A percentile compares a stretch with the other conserved stretches of the same genome.
These are phyloP conservation scores for Kluyveromyces dobzhanskii DNA, from an alignment of 805 yeast genomes.

Conservation along the genomic window DNA sequence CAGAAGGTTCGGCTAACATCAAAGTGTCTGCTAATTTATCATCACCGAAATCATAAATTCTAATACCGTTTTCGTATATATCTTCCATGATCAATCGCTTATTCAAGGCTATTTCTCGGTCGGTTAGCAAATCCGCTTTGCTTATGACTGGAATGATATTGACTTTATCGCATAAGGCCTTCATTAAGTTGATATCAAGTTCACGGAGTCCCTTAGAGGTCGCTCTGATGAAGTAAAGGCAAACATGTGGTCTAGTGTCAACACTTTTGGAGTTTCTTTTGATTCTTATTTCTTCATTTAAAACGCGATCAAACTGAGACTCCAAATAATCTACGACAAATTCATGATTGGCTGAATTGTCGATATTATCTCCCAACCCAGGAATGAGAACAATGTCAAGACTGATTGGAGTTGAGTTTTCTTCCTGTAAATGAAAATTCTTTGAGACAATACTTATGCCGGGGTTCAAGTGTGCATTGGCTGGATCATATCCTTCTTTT, in stretches of 20 bases:
- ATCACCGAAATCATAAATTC: conserved; percentile 64
- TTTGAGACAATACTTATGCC: conserved; percentile 38
- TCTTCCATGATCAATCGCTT: conserved; percentile 50
- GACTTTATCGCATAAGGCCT: conserved; percentile 57
- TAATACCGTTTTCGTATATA: conserved; percentile 48
- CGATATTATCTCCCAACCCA: conserved; percentile 67
- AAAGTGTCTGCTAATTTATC: conserved; percentile 32
- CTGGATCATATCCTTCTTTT: conserved; percentile 20
- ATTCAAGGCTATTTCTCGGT: conserved; percentile 45
- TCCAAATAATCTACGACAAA: conserved; percentile 55
- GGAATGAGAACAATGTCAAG: conserved; percentile 62
- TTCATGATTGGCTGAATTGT: conserved; percentile 44
- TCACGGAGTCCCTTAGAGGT: conserved; percentile 38
- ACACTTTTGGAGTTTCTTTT: conserved; percentile 61
- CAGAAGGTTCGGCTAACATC: conserved; percentile 20
- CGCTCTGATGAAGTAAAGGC: conserved; percentile 69
- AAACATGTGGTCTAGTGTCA: conserved; percentile 70
- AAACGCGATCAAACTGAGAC: conserved; percentile 60
- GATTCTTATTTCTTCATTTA: conserved; percentile 69
- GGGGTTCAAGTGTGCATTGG: conserved; percentile 29
- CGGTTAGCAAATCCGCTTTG: conserved; percentile 72
- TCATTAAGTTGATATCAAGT: conserved; percentile 62
- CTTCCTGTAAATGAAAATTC: conserved; percentile 50
- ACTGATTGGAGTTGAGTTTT: conserved; percentile 41
- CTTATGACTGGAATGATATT: conserved; percentile 79